Conservation (phyloP, 1,284 basidiomycete species). For the Puccinia polysora region DNA sequence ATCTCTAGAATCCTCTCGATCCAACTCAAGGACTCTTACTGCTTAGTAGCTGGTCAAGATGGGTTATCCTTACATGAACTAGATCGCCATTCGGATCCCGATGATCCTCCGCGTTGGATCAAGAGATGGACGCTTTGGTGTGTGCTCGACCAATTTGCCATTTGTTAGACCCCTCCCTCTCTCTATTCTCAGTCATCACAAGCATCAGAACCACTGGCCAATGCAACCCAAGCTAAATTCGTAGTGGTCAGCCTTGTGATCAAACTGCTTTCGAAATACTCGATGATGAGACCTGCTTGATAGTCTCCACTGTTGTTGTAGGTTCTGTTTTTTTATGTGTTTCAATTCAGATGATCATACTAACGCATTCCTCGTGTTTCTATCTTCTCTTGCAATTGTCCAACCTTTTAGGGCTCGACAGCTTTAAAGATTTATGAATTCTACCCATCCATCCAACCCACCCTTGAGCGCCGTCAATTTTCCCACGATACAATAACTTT, state of each 20-base stretch:
- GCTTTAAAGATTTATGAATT: slow-evolving; percentile 17
- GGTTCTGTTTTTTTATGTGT: neutral
- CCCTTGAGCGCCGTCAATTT: too few relatives aligned
- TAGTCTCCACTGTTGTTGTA: slow-evolving; percentile 13
- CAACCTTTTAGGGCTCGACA: slow-evolving; percentile 21
- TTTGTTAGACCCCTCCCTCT: too few relatives aligned
- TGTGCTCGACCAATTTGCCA: neutral
- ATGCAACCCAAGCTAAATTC: neutral
- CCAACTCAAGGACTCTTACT: slow-evolving; percentile 11
- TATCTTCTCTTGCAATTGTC: neutral
- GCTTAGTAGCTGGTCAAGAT: slow-evolving; percentile 24
- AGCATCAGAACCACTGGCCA: too few relatives aligned
- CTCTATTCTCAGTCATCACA: neutral
- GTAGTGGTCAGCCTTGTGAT: slow-evolving; percentile 20
- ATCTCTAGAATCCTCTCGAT: slow-evolving; percentile 12
- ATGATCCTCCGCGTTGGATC: slow-evolving; percentile 26
- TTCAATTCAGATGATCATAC: neutral
- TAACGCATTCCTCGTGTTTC: neutral
- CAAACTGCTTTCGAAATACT: slow-evolving; percentile 22
- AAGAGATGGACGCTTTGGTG: slow-evolving; percentile 22
- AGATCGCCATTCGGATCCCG: neutral
- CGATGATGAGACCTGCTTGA: slow-evolving; percentile 15
- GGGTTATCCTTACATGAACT: slow-evolving; percentile 32
- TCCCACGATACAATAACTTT: too few relatives aligned
- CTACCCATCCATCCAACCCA: slow-evolving; percentile 22